Percentiles rank a stretch among this genome's conserved stretches.
Conservation (phyloP, 352 stramenopile species). For the Phytopythium montanum region DNA sequence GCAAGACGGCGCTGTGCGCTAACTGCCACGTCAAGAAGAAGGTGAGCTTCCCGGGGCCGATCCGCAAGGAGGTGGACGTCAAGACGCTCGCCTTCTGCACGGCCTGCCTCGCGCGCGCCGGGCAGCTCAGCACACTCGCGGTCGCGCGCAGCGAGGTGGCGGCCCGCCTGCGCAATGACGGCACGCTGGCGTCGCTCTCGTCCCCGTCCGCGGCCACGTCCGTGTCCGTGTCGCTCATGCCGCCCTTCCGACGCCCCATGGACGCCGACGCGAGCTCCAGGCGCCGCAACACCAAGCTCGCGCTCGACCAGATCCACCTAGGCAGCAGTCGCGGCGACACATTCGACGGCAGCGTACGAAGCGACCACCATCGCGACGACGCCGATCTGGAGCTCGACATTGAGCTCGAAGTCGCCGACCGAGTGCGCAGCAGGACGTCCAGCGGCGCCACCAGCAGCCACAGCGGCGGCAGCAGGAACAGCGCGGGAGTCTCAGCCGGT, state of each 20-base stretch:
- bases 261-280: neutral
- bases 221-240: neutral
- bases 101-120: conserved; percentile 27
- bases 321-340: neutral
- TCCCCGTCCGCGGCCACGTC: neutral
- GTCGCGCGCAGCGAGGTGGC: conserved; percentile 25
- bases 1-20: conserved; percentile 25
- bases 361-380: neutral
- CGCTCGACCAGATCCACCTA: conserved; percentile 9
- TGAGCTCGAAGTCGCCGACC: conserved; percentile 4
- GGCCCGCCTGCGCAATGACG: conserved; percentile 5
- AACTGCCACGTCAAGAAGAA: conserved; percentile 36
- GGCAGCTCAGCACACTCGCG: conserved; percentile 24
- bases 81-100: conserved; percentile 28
- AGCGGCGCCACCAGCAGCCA: conserved; percentile 3
- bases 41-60: conserved; percentile 25
- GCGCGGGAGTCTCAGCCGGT: neutral
- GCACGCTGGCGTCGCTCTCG: conserved; percentile 3
- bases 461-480: conserved; percentile 1
- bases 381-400: neutral
- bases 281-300: neutral
- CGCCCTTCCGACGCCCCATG: neutral
- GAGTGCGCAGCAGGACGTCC: neutral
- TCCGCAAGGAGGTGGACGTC: conserved; percentile 27
- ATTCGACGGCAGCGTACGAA: no score